Base-by-base conservation (phyloP, 805 yeast species). In the Candida caryicola region DNA sequence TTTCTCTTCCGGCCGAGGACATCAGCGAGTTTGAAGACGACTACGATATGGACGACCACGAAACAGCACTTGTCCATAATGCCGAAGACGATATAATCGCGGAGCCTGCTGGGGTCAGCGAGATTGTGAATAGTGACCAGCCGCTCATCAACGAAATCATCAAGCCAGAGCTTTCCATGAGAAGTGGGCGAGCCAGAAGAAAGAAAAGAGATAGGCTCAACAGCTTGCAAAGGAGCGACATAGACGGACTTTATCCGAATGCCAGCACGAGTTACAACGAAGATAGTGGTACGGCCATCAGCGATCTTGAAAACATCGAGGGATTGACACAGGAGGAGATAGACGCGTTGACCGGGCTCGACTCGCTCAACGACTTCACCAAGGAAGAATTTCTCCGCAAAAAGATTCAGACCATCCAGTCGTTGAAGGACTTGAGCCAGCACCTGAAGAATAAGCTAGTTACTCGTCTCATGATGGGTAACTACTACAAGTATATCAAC, bases 381-480 rank as follows among this genome's bases (percentile, higher is more conserved):
- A 59, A 64, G 32, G 65, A 69, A 41, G 64, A 59, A 33, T 39
- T 65, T 15, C 55, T 79, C 40, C 64, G 85, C 47, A 51, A 53
- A 19, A 65, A 75, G 51, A 79, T 79, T 31, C 77, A 70, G 48
- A 57, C 57, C 35, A 76, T 77, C 37, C 67, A 76, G 34, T 51
- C 54, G 3, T 53, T 70, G 36, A 49, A 46, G 7, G 53, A 55
- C 28, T 46, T 77, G 27, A 51, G 59, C 19, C 75, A 77, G 37
- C 42, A 54, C 25, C 66, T 68, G 58, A 70, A 76, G 45, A 67
- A 76, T 40, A 66, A 63, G 49, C 51, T 82, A 41, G 77, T 81
- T 13, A 85, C 84, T 31, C 69, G 74, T 43, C 60, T 82, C 37
- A 82, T 82, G 88, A 79, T 82, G 76, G 78, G 82, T 5, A 77